Evolutionary conservation across 1,139 yeast species (phyloP), one percentile per base, ranked within the genome.

Genomic region (Pichia cactophila): DNA sequence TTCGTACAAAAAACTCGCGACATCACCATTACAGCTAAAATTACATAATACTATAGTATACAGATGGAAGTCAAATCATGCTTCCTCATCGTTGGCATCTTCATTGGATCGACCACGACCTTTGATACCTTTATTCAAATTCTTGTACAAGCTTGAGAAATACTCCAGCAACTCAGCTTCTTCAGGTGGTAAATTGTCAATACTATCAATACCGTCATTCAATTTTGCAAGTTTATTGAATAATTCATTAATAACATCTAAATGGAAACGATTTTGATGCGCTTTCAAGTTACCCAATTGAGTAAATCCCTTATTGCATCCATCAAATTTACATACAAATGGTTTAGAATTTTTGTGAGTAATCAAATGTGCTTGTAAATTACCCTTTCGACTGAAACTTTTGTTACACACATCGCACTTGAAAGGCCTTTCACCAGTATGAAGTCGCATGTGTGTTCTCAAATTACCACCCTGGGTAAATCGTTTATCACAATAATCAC

Each of bases 401-500:
- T 87, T 76, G 31, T 77, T 77, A 65, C 96, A 88, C 14, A 76
- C 69, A 33, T 81, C 83, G 68, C 96, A 88, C 42, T 77, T 72
- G 59, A 84, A 87, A 5, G 96, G 96, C 63, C 85, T 85, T 59
- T 87, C 96, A 31, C 97, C 97, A 1, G 96, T 89, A 62, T 90
- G 97, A 28, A 89, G 72, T 54, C 97, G 73, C 58, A 83, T 72
- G 69, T 90, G 97, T 1, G 96, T 88, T 55, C 95, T 75, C 61
- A 90, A 71, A 65, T 90, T 92, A 16, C 97, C 96, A 55, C 95
- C 95, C 64, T 90, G 97, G 0, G 95, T 86, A 61, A 90, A 90
- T 51, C 84, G 71, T 66, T 88, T 88, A 50, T 80, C 84, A 66
- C 94, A 90, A 61, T 73, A 86, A 8, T 74, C 72, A 65, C 97